phyloP scores from a whole-genome alignment of 306 rosid genomes.

The Lablab purpureus region DNA sequence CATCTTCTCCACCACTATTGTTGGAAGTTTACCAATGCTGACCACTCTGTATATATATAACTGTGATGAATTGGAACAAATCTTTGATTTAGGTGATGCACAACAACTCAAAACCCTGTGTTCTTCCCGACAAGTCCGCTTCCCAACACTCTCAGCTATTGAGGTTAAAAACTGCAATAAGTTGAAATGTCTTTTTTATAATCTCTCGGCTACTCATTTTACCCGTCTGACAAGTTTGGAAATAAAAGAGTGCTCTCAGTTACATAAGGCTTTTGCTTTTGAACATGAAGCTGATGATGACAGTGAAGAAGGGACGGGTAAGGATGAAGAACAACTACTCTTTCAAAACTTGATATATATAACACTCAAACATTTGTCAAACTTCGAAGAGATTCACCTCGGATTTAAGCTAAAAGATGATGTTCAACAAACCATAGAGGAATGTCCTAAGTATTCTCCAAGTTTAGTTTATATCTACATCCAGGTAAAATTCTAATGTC shows the following conservation, averaged over 20 bases:
- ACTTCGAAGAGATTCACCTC: background rate
- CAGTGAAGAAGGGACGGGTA: background rate
- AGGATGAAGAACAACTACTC: background rate
- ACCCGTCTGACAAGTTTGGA: accelerated
- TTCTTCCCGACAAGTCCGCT: background rate
- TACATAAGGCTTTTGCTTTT: background rate
- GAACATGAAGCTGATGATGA: background rate
- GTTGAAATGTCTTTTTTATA: background rate
- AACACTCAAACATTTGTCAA: background rate
- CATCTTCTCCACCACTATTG: background rate
- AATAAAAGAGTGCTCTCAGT: background rate
- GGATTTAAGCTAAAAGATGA: background rate
- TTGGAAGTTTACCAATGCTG: background rate
- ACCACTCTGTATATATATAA: accelerated
- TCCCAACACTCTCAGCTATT: background rate
- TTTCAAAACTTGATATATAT: background rate
- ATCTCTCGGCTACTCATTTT: background rate
- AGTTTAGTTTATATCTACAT: background rate
- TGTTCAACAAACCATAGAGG: background rate
- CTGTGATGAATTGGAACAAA: background rate
- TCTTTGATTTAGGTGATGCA: background rate
- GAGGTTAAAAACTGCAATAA: background rate
- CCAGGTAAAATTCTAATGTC: background rate
- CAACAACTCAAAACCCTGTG: background rate
- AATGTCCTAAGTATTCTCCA: background rate